These are phyloP conservation scores for Talaromyces sp. DNA, from an alignment of 2,329 filamentous ascomycete genomes.

Conservation along the genomic window DNA sequence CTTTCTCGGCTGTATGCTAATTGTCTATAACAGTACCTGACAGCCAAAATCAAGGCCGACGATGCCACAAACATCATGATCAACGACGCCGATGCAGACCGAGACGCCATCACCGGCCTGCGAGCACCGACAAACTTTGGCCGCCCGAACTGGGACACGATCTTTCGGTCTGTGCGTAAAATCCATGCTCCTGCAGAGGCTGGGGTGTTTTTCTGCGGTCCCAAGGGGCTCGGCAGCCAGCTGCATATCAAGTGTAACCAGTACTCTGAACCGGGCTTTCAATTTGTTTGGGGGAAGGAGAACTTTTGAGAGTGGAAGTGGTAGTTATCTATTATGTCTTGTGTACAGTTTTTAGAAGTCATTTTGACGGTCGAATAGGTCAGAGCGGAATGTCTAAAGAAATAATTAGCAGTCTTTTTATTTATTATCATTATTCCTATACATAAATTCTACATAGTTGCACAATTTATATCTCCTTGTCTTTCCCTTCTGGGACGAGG, in stretches of 20 bases:
- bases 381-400: no score
- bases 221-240: conserved; percentile 70
- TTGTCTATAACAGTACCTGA: conserved; percentile 57
- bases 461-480: not conserved
- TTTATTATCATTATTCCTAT: not conserved
- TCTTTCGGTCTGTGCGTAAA: conserved; percentile 78
- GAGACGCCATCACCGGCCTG: conserved; percentile 78
- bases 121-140: conserved; percentile 78
- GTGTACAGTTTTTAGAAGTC: no score
- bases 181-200: conserved; percentile 69
- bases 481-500: not conserved
- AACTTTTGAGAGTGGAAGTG: conserved; percentile 39
- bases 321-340: not conserved
- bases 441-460: not conserved
- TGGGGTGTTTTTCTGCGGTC: conserved; percentile 81
- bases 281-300: conserved; percentile 49
- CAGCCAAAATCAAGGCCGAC: conserved; percentile 79
- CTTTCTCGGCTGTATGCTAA: not conserved
- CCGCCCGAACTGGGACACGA: conserved; percentile 84
- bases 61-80: conserved; percentile 91
- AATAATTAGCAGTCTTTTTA: no score
- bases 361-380: no score
- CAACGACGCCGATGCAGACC: conserved; percentile 79
- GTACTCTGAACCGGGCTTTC: conserved; percentile 76
- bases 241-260: conserved; percentile 83